Evolutionary conservation across 495 filamentous ascomycete species (phyloP).

Genomic region (Pseudomonodictys pantanalensis): DNA sequence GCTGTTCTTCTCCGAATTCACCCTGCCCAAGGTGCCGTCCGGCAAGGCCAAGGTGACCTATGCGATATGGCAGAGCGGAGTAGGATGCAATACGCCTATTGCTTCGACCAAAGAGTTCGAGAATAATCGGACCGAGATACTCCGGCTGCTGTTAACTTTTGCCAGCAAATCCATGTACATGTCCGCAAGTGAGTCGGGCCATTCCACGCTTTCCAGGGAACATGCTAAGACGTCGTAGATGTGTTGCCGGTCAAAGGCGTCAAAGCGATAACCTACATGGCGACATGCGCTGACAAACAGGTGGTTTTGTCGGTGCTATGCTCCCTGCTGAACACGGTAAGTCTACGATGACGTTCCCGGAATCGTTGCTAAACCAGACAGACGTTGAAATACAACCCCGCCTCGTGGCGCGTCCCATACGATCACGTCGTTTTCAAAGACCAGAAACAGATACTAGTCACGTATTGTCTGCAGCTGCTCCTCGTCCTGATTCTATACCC

Average conservation of each 20-base stretch:
- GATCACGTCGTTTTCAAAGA: slow-evolving; percentile 93
- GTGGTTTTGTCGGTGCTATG: slow-evolving; percentile 83
- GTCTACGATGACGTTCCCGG: slow-evolving; percentile 26
- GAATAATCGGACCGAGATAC: slow-evolving; percentile 84
- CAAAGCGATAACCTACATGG: slow-evolving; percentile 84
- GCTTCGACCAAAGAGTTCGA: slow-evolving; percentile 87
- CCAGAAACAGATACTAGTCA: slow-evolving; percentile 85
- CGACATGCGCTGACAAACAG: slow-evolving; percentile 85
- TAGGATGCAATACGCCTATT: slow-evolving; percentile 88
- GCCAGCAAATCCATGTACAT: slow-evolving; percentile 91
- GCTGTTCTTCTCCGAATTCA: slow-evolving; percentile 88
- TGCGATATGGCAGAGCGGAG: slow-evolving; percentile 96
- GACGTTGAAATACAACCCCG: slow-evolving; percentile 96
- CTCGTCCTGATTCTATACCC: slow-evolving; percentile 85
- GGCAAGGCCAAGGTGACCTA: slow-evolving; percentile 81
- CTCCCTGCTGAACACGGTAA: slow-evolving; percentile 92
- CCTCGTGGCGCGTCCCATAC: slow-evolving; percentile 90
- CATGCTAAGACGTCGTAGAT: slow-evolving; percentile 43
- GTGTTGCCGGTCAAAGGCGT: slow-evolving; percentile 81
- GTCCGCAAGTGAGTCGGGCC: slow-evolving; percentile 61
- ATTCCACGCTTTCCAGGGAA: background rate
- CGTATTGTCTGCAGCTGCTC: slow-evolving; percentile 88
- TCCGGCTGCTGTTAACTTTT: slow-evolving; percentile 82
- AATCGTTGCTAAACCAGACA: slow-evolving; percentile 39
- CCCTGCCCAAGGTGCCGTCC: slow-evolving; percentile 63